A percentile compares a stretch with the other conserved stretches of the same genome.
phyloP scores from a whole-genome alignment of 192 early-diverging fungal species.

The Coemansia sp. region DNA sequence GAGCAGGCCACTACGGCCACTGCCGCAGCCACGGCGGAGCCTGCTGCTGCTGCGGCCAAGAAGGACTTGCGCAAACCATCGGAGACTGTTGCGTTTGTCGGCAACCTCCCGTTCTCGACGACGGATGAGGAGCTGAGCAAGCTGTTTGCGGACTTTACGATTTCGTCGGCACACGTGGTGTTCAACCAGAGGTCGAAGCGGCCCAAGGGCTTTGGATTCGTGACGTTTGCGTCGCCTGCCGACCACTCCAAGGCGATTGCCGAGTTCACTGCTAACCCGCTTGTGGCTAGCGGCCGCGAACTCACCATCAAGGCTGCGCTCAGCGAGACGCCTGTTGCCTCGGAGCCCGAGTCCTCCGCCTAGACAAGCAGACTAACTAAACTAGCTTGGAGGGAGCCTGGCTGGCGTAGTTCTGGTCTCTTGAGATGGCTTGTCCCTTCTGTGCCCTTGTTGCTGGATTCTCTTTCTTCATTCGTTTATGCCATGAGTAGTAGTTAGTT shows the following conservation, averaged over 20 bases:
- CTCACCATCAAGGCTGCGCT: constrained; percentile 49
- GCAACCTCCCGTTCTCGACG: constrained; percentile 76
- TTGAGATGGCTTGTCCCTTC: too few relatives aligned
- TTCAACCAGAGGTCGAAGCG: constrained; percentile 62
- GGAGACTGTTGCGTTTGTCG: constrained; percentile 71
- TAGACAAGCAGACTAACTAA: neutral
- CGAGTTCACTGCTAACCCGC: constrained; percentile 23
- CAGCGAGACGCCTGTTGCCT: constrained; percentile 35
- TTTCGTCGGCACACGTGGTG: constrained; percentile 77
- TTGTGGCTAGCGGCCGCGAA: constrained; percentile 28
- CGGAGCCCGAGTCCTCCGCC: constrained; percentile 6
- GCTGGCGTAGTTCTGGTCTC: too few relatives aligned
- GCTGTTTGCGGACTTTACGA: constrained; percentile 73
- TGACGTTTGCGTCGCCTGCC: constrained; percentile 72
- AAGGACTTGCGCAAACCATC: constrained; percentile 20
- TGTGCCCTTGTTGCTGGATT: too few relatives aligned
- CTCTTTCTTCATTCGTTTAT: too few relatives aligned
- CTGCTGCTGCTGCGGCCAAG: constrained; percentile 9
- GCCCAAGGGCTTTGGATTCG: constrained; percentile 95
- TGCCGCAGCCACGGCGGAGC: neutral
- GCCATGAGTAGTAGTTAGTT: too few relatives aligned
- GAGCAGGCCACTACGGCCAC: neutral
- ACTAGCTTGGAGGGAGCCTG: too few relatives aligned
- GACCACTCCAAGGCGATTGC: constrained; percentile 64
- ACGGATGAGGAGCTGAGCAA: constrained; percentile 68